phyloP scores from a whole-genome alignment of 768 basidiomycete species.

The Tulasnella sp. region DNA sequence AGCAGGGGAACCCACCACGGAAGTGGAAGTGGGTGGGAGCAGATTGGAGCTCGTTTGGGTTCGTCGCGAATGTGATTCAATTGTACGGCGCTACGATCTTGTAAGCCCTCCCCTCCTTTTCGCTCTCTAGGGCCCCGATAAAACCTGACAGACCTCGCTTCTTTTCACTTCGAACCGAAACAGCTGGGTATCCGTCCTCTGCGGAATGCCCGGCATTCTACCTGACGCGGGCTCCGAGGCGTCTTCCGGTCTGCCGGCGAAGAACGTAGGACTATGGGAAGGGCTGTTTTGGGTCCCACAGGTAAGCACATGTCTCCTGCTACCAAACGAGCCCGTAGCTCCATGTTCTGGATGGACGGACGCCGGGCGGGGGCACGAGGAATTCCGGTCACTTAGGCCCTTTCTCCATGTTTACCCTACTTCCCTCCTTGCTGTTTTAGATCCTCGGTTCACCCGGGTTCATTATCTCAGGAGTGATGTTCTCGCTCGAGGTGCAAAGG shows the following conservation, averaged over 20 bases:
- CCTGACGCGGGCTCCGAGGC: background rate
- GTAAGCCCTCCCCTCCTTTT: background rate
- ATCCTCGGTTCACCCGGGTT: constrained; percentile 29
- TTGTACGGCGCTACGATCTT: constrained; percentile 29
- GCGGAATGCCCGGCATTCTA: constrained; percentile 29
- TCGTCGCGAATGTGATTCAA: constrained; percentile 30
- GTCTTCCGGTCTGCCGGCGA: constrained; percentile 11
- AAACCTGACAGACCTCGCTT: too few species aligned
- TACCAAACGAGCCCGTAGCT: too few species aligned
- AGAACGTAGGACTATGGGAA: constrained; percentile 25
- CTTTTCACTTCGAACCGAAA: background rate
- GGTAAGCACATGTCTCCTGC: background rate
- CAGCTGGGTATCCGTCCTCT: constrained; percentile 24
- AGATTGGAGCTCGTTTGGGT: constrained; percentile 23
- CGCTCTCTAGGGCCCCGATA: too few species aligned
- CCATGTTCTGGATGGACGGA: too few species aligned
- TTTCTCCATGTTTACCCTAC: too few species aligned
- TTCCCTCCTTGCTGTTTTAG: too few species aligned
- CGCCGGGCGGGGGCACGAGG: too few species aligned
- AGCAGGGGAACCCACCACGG: background rate
- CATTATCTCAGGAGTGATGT: constrained; percentile 26
- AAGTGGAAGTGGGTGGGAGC: constrained; percentile 29
- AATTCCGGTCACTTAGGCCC: too few species aligned
- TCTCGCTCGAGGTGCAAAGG: constrained; percentile 28
- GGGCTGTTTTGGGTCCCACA: constrained; percentile 28